Conservation (phyloP, 495 filamentous ascomycete genomes). For the Tuber brumale region DNA sequence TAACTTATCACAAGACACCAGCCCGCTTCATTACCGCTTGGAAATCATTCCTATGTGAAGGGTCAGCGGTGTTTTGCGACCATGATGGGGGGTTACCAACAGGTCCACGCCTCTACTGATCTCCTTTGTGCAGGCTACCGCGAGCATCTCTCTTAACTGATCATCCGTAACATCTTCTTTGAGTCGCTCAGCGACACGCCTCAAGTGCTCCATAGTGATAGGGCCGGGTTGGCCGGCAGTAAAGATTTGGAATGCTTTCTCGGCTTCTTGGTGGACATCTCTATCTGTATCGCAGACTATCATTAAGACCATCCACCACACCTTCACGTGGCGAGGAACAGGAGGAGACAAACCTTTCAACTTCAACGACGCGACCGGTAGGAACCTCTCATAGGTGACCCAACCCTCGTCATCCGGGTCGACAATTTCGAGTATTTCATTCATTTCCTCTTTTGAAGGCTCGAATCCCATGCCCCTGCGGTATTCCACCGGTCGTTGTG, state of each 20-base stretch:
- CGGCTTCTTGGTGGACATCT: slow-evolving; percentile 60
- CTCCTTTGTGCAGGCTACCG: slow-evolving; percentile 79
- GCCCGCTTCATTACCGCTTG: slow-evolving; percentile 77
- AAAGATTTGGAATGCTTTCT: slow-evolving; percentile 74
- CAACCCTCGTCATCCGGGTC: slow-evolving; percentile 75
- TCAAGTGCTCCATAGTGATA: slow-evolving; percentile 71
- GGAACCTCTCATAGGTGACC: slow-evolving; percentile 67
- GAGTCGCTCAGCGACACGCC: slow-evolving; percentile 70
- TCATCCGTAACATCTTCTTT: slow-evolving; percentile 76
- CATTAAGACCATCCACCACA: slow-evolving; percentile 9
- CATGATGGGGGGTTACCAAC: slow-evolving; percentile 18
- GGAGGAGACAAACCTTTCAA: slow-evolving; percentile 47
- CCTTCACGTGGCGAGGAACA: neutral
- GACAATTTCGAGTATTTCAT: slow-evolving; percentile 65
- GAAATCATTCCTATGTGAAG: slow-evolving; percentile 60
- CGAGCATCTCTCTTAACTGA: slow-evolving; percentile 81
- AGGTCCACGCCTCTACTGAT: slow-evolving; percentile 61
- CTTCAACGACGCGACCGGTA: slow-evolving; percentile 79
- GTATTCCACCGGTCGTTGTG: slow-evolving; percentile 21
- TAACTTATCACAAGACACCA: slow-evolving; percentile 52
- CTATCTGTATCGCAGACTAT: slow-evolving; percentile 43
- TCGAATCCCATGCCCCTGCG: slow-evolving; percentile 68
- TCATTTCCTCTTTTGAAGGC: slow-evolving; percentile 58
- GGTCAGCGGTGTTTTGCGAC: slow-evolving; percentile 9
- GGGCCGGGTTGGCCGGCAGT: slow-evolving; percentile 47